A percentile compares a stretch with the other conserved stretches of the same genome.
These are phyloP conservation scores for Raffaelea albimanens DNA, from an alignment of 2,329 filamentous ascomycete species.

Conservation along the genomic window DNA sequence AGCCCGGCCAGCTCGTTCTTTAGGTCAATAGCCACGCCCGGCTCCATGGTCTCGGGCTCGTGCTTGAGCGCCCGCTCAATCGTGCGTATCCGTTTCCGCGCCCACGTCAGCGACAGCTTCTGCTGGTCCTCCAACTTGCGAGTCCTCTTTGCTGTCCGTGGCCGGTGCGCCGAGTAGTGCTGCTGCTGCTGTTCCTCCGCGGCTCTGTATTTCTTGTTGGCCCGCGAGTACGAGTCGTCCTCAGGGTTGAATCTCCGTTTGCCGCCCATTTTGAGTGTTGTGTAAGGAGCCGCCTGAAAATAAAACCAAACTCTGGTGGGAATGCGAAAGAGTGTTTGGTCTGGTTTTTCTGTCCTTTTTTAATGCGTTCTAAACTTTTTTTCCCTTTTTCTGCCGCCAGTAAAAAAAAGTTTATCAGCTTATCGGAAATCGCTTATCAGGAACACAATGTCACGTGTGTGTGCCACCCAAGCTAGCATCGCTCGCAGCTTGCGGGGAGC, in stretches of 20 bases:
- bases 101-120: constrained; percentile 40
- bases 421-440: background rate
- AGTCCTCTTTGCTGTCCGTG: background rate
- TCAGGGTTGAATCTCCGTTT: background rate
- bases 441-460: too few relatives aligned
- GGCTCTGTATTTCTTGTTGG: constrained; percentile 13
- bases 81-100: constrained; percentile 64
- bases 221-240: background rate
- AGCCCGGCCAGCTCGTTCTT: constrained; percentile 63
- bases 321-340: too few relatives aligned
- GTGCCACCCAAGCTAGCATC: too few relatives aligned
- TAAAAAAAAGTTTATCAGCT: background rate
- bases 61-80: constrained; percentile 57
- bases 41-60: constrained; percentile 46
- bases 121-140: constrained; percentile 16
- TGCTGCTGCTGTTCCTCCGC: background rate
- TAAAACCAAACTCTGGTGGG: too few relatives aligned
- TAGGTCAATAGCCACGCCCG: constrained; percentile 57
- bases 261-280: too few relatives aligned
- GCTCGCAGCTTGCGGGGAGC: too few relatives aligned
- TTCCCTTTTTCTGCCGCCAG: too few relatives aligned
- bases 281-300: too few relatives aligned
- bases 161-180: background rate
- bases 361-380: too few relatives aligned
- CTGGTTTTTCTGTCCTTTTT: too few relatives aligned